Base-by-base conservation (phyloP, 805 yeast species). In the Debaryomyces tyrocola region DNA sequence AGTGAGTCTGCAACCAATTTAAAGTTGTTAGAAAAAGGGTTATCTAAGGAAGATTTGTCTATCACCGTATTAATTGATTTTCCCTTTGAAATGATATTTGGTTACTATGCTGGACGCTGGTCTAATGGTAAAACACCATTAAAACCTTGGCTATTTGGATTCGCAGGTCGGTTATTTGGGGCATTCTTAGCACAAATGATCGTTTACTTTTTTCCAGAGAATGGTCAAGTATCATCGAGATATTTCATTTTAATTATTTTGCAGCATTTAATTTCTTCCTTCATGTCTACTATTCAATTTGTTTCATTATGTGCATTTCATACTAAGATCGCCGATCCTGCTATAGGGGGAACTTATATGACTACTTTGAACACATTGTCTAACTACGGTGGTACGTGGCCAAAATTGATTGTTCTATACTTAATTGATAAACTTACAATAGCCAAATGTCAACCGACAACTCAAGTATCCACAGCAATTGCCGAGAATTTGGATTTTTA, bases 301-400 rank as follows among this genome's bases (percentile, higher is more conserved):
- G 98, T 94, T 15, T 87, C 96, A 1, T 82, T 94, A 37, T 86
- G 90, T 60, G 96, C 98, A 0, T 94, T 94, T 75, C 97, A 92
- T 67, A 92, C 97, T 2, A 83, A 85, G 56, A 87, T 94, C 45
- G 96, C 99, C 1, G 99, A 94, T 62, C 98, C 99, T 0, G 68
- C 83, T 15, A 88, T 94, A 57, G 99, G 99, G 14, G 99, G 99
- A 1, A 94, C 99, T 0, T 94, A 94, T 64, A 92, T 94, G 98
- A 94, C 99, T 0, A 84, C 96, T 0, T 73, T 94, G 48, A 94
- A 94, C 66, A 94, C 99, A 0, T 73, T 94, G 40, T 83, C 95
- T 36, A 94, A 94, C 63, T 76, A 92, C 47, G 99, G 99, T 20
- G 99, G 99, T 9, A 94, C 95, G 37, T 94, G 99, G 99, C 99